Evolutionary conservation across 1,139 yeast genomes (phyloP).

Genomic region (Kurtzmaniella quercitrusa): DNA sequence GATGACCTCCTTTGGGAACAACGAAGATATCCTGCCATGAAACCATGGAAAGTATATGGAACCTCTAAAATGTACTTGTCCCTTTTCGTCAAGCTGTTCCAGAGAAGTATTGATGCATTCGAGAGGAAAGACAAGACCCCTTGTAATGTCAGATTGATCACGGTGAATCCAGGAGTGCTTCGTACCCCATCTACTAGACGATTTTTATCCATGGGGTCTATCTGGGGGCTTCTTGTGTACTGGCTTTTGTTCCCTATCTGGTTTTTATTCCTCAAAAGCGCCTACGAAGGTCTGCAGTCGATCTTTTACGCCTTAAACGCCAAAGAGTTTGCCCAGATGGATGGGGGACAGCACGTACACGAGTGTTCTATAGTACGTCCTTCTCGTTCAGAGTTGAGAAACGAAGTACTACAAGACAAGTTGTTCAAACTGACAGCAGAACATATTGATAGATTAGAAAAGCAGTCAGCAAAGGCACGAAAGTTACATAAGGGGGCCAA

Average conservation of each 20-base stretch:
- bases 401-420: slow-evolving; percentile 55
- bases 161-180: slow-evolving; percentile 91
- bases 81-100: slow-evolving; percentile 72
- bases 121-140: slow-evolving; percentile 67
- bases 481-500: slow-evolving; percentile 26
- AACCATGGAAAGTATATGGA: slow-evolving; percentile 78
- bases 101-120: slow-evolving; percentile 51
- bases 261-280: slow-evolving; percentile 75
- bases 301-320: slow-evolving; percentile 64
- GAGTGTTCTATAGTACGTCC: slow-evolving; percentile 64
- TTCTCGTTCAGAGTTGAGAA: slow-evolving; percentile 59
- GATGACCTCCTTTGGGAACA: slow-evolving; percentile 63
- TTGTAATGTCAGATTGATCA: slow-evolving; percentile 62
- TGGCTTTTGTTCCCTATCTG: slow-evolving; percentile 72
- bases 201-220: slow-evolving; percentile 69
- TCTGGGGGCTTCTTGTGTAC: slow-evolving; percentile 67
- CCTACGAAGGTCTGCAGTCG: slow-evolving; percentile 77
- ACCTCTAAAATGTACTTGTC: slow-evolving; percentile 74
- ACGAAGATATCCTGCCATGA: slow-evolving; percentile 53
- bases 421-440: slow-evolving; percentile 62
- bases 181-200: slow-evolving; percentile 84
- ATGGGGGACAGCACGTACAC: slow-evolving; percentile 67
- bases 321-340: slow-evolving; percentile 56
- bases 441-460: slow-evolving; percentile 58
- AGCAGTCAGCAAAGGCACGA: slow-evolving; percentile 62